Evolutionary conservation across 257 asterid species (phyloP), one percentile per base, ranked within the genome.

Genomic region (Marsdenia floribunda): DNA sequence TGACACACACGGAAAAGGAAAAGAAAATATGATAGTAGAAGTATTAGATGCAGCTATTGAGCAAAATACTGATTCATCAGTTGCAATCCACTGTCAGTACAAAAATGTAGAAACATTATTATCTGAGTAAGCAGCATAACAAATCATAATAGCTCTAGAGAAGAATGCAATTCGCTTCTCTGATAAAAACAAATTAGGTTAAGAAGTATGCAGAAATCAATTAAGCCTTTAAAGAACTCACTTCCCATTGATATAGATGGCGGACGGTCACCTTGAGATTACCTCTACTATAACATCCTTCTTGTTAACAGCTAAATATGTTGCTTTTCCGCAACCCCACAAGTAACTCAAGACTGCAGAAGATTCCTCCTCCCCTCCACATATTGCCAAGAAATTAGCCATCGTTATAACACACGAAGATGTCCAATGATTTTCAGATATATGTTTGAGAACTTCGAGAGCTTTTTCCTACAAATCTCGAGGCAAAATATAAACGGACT

Each of bases 381-480:
- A 89, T 19, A 91, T 37, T 24, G 86, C 88, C 84, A 75, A 76
- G 78, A 93, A 90, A 82, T 86, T 93, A 4, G 33, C 79, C 89
- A 87, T 79, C 50, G 96, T 88, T 40, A 88, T 78, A 21, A 93
- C 90, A 78, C 97, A 91, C 6, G 89, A 85, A 73, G 82, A 53
- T 9, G 92, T 91, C 98, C 98, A 93, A 77, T 88, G 81, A 75
- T 76, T 85, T 77, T 89, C 89, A 35, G 93, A 85, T 76, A 93
- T 77, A 67, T 19, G 71, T 16, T 80, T 80, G 61, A 93, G 79
- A 68, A 88, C 92, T 85, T 86, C 82, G 64, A 77, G 80, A 77
- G 90, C 85, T 70, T 72, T 88, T 75, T 93, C 97, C 95, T 89
- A 50, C 57, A 37, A 0, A 59, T 15, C 2, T 8, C 52, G 11